Evolutionary conservation across 345 rosid species (phyloP).

Genomic region (Populus pruinosa): DNA sequence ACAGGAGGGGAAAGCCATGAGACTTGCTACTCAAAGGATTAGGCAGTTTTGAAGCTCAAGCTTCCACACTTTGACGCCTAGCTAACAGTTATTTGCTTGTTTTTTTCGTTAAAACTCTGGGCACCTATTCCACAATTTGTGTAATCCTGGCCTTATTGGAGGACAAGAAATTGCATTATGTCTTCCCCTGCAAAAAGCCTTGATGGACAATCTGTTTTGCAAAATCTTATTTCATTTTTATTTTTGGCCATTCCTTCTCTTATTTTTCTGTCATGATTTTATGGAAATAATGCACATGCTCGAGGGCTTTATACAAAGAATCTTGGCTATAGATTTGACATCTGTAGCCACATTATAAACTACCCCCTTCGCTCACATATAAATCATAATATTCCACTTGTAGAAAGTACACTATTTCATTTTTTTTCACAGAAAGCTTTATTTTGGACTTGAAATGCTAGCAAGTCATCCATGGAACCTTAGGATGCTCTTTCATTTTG

Average conservation of each 20-base stretch:
- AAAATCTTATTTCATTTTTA: background rate
- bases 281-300: background rate
- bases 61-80: background rate
- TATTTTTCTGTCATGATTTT: background rate
- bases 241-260: background rate
- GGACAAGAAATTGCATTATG: background rate
- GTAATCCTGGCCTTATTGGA: background rate
- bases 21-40: background rate
- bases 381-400: background rate
- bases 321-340: background rate
- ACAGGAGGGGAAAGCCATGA: background rate
- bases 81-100: background rate
- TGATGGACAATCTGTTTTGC: background rate
- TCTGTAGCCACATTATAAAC: background rate
- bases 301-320: background rate
- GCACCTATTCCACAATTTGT: background rate
- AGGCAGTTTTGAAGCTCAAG: constrained; percentile 1
- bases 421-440: background rate
- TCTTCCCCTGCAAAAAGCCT: background rate
- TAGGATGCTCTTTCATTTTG: background rate
- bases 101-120: background rate
- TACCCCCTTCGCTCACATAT: background rate
- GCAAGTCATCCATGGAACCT: too few species aligned
- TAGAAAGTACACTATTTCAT: background rate
- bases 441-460: too few species aligned